These are phyloP conservation scores for Gentiana macrophylla DNA, from an alignment of 257 asterid genomes.

Conservation along the genomic window DNA sequence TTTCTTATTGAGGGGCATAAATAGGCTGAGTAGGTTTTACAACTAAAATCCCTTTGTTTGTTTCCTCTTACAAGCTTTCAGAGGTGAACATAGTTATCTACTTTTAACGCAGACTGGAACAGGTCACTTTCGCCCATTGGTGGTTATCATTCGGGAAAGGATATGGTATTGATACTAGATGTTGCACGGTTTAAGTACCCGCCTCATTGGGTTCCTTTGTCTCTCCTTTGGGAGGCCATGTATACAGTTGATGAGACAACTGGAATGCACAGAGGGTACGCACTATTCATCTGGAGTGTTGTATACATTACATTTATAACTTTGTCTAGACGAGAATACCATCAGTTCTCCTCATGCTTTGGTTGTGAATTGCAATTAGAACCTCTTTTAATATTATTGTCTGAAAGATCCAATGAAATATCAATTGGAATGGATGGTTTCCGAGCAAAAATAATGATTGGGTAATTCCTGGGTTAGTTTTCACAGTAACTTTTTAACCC, in stretches of 20 bases:
- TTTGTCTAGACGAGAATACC: neutral
- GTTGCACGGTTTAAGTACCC: conserved; percentile 99
- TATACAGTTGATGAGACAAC: conserved; percentile 84
- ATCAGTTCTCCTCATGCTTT: too few relatives aligned
- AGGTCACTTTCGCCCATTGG: conserved; percentile 99
- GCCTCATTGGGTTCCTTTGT: conserved; percentile 98
- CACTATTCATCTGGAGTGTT: neutral
- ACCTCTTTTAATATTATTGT: too few relatives aligned
- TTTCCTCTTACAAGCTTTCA: neutral
- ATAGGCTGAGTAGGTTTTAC: neutral
- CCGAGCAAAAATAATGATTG: too few relatives aligned
- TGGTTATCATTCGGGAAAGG: conserved; percentile 88
- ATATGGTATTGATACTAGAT: conserved; percentile 97
- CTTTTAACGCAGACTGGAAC: conserved; percentile 68
- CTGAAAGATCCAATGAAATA: too few relatives aligned
- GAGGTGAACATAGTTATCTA: neutral
- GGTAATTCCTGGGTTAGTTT: too few relatives aligned
- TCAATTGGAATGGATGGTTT: too few relatives aligned
- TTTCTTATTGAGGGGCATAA: neutral
- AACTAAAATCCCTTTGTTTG: neutral
- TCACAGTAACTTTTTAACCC: too few relatives aligned
- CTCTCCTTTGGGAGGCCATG: conserved; percentile 98
- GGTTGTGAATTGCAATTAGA: too few relatives aligned
- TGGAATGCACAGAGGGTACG: conserved; percentile 82
- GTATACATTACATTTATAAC: neutral